Base-by-base conservation (phyloP, 148 eudicot species). In the Heliamphora exappendiculata region DNA sequence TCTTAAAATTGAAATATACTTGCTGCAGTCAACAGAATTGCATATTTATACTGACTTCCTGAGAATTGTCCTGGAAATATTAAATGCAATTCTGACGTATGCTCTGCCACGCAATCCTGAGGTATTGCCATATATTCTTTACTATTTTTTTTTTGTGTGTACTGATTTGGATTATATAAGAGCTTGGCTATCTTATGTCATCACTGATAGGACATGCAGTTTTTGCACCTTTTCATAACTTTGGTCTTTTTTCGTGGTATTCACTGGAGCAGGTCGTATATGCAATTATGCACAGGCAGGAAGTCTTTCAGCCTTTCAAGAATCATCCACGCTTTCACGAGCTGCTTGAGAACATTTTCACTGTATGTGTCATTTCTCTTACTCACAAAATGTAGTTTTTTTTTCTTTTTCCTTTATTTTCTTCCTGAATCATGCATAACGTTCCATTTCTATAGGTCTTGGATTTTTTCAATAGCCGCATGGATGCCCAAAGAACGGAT, bases 251-350 rank as follows among this genome's bases (percentile, higher is more conserved):
- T 64, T 34, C 54, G 19, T 53, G 79, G 20, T 49, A 29, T 45
- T 31, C 71, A 28, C 47, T 44, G 75, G 70, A 76, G 78, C 88
- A 94, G 98, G 98, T 94, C 76, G 91, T 94, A 74, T 94, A 94
- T 86, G 97, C 98, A 12, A 87, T 92, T 76, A 88, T 94, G 98
- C 98, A 94, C 71, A 86, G 97, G 80, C 92, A 94, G 82, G 98
- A 94, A 86, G 91, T 94, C 69, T 94, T 94, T 79, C 88, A 88
- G 70, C 97, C 98, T 62, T 94, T 90, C 86, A 88, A 85, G 84
- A 90, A 79, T 79, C 97, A 94, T 85, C 96, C 97, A 19, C 89
- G 96, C 72, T 94, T 94, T 74, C 85, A 78, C 60, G 98, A 94
- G 82, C 90, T 94, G 84, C 84, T 94, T 77, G 98, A 94, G 79